These are phyloP conservation scores for Cudoniella acicularis DNA, from an alignment of 495 filamentous ascomycete genomes.

Conservation along the genomic window DNA sequence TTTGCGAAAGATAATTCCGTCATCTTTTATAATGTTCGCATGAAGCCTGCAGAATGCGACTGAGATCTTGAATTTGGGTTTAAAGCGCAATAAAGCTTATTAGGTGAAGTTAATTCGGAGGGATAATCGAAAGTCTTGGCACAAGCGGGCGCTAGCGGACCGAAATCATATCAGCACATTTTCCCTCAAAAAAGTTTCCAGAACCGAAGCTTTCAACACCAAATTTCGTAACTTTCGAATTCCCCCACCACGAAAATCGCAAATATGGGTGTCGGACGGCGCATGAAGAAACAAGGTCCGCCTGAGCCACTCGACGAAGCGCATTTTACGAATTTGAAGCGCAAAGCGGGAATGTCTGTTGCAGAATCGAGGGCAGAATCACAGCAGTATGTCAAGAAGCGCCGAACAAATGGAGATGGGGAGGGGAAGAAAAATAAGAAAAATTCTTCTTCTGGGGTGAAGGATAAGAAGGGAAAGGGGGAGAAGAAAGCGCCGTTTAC, in stretches of 20 bases:
- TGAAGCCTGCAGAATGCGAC: too few species aligned
- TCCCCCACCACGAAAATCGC: background rate
- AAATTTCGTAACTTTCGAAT: background rate
- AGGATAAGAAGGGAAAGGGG: constrained; percentile 38
- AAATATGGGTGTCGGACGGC: constrained; percentile 83
- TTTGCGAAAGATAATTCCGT: constrained; percentile 83
- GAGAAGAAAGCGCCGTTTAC: constrained; percentile 28
- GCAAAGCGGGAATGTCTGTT: constrained; percentile 61
- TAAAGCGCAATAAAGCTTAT: too few species aligned
- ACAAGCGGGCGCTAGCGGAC: background rate
- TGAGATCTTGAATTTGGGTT: too few species aligned
- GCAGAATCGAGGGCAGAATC: constrained; percentile 39
- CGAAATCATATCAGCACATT: constrained; percentile 21
- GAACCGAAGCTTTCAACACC: background rate
- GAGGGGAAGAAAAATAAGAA: background rate
- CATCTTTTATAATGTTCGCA: too few species aligned
- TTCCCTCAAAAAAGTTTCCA: constrained; percentile 15
- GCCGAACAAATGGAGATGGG: constrained; percentile 51
- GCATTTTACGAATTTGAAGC: constrained; percentile 68
- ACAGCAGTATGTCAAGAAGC: constrained; percentile 56
- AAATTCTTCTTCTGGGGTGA: too few species aligned
- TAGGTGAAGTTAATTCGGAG: constrained; percentile 14
- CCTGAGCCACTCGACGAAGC: constrained; percentile 79
- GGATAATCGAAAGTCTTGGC: constrained; percentile 14
- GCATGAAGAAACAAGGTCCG: constrained; percentile 92